Percentiles rank a stretch among this genome's conserved stretches.
These are phyloP conservation scores for Bjerkandera adusta DNA, from an alignment of 1,284 basidiomycete species.

Conservation along the genomic window DNA sequence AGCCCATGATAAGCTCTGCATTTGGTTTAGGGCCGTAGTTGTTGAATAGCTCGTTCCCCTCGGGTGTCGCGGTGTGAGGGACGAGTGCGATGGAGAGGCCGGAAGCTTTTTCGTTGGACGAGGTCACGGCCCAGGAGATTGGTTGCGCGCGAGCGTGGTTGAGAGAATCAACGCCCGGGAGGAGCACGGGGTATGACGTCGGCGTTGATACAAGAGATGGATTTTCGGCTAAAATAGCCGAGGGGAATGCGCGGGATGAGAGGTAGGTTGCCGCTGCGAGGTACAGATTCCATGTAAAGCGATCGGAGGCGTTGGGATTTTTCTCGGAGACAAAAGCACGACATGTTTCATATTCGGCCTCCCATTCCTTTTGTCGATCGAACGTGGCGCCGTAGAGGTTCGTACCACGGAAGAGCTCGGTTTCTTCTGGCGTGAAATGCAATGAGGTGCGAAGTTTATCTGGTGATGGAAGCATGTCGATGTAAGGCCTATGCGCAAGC, in stretches of 20 bases:
- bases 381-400: slow-evolving; percentile 75
- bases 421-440: slow-evolving; percentile 67
- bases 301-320: slow-evolving; percentile 43
- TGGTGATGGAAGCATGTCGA: slow-evolving; percentile 60
- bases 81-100: slow-evolving; percentile 36
- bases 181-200: slow-evolving; percentile 70
- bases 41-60: slow-evolving; percentile 75
- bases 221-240: slow-evolving; percentile 61
- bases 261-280: slow-evolving; percentile 71
- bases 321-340: slow-evolving; percentile 35
- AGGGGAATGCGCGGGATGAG: slow-evolving; percentile 88
- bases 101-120: background rate
- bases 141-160: slow-evolving; percentile 76
- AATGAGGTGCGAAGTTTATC: slow-evolving; percentile 68
- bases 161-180: slow-evolving; percentile 83
- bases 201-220: slow-evolving; percentile 51
- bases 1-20: slow-evolving; percentile 83
- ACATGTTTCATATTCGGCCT: slow-evolving; percentile 57
- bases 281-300: slow-evolving; percentile 72
- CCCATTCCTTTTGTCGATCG: slow-evolving; percentile 61
- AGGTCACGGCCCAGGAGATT: slow-evolving; percentile 72
- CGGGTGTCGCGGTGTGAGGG: slow-evolving; percentile 39
- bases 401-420: slow-evolving; percentile 66
- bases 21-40: slow-evolving; percentile 88
- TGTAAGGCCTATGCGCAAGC: slow-evolving; percentile 60